Base-by-base conservation (phyloP, 2,329 filamentous ascomycete genomes). In the Trichoderma sp. region DNA sequence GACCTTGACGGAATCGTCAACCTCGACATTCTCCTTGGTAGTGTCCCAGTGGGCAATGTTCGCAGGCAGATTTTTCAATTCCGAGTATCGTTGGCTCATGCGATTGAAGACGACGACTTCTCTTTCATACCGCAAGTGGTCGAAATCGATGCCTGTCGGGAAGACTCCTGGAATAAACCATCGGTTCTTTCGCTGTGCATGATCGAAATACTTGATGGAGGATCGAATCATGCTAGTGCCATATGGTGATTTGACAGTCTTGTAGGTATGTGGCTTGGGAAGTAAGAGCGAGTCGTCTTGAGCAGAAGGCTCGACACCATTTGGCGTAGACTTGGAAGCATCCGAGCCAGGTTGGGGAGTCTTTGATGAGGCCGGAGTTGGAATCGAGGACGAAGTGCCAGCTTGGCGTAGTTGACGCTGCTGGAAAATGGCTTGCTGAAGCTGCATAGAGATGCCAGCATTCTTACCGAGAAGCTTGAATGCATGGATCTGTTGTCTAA, bases 381-480 rank as follows among this genome's bases (percentile, higher is more conserved):
- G 83, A 2, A 84, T 77, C 61, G 85, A 81, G 71, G 87, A 85
- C 17, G 57, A 28, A 20, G 82, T 82, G 15, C 88, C 85, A 30
- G 90, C 85, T 71, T 83, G 81, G 76, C 91, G 89, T 75, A 91
- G 90, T 75, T 91, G 88, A 63, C 91, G 89, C 71, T 92, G 90
- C 58, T 91, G 87, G 79, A 95, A 97, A 47, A 98, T 90, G 63
- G 92, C 90, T 78, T 95, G 92, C 79, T 97, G 94, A 74, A 97
- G 88, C 73, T 89, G 87, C 34, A 88, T 82, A 1, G 95, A 94
- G 4, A 98, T 89, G 0, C 94, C 92, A 15, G 92, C 86, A 76
- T 97, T 97, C 81, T 96, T 97, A 6, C 93, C 92, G 4, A 99
- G 86, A 75, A 94, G 87, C 82, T 97, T 97, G 83, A 98, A 98